Conservation (phyloP, 2,329 filamentous ascomycete genomes). For the Microdochium nivale region DNA sequence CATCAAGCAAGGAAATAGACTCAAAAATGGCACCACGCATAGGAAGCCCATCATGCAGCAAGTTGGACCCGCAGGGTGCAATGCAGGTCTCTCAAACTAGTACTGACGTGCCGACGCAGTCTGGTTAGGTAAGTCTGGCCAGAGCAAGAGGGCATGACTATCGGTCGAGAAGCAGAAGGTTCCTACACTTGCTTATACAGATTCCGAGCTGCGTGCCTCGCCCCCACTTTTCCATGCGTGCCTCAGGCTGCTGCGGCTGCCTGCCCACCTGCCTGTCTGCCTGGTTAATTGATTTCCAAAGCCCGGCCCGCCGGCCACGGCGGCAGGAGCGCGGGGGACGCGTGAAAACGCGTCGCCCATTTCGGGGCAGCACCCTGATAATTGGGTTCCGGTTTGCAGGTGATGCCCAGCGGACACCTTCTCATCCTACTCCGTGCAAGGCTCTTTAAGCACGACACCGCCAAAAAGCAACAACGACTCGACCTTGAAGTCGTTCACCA, state of each 20-base stretch:
- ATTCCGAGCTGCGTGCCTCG: conserved; percentile 3
- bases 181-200: conserved; percentile 7
- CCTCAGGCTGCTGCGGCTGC: not conserved
- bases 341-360: no score
- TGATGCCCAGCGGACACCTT: no score
- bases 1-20: conserved; percentile 11
- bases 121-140: conserved; percentile 30
- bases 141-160: no score
- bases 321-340: not conserved
- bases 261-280: not conserved
- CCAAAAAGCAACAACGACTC: no score
- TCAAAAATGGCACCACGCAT: conserved; percentile 25
- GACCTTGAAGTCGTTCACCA: no score
- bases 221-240: not conserved
- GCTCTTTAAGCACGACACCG: no score
- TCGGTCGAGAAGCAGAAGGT: no score
- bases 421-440: no score
- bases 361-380: no score
- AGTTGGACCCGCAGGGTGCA: conserved; percentile 46
- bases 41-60: conserved; percentile 21
- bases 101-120: no score
- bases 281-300: not conserved
- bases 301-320: not conserved
- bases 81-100: conserved; percentile 38
- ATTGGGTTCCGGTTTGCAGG: no score